phyloP scores from a whole-genome alignment of 139 green algal genomes.

The Monoraphidium neglectum region DNA sequence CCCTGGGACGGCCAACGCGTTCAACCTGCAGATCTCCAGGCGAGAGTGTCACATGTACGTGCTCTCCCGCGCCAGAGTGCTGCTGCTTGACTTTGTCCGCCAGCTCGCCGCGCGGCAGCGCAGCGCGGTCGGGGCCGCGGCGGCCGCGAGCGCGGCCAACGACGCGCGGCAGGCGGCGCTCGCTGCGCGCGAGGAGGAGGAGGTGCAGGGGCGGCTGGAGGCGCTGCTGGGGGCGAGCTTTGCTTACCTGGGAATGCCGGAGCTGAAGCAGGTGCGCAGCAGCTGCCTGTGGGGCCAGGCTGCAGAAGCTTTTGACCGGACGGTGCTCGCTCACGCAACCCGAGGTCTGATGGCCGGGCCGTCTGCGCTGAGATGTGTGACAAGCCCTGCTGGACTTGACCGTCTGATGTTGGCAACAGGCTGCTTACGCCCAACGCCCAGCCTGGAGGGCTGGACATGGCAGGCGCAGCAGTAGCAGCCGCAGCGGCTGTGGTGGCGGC shows the following conservation, averaged over 20 bases:
- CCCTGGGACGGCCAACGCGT: too few species aligned
- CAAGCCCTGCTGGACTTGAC: too few species aligned
- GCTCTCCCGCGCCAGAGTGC: slow-evolving; percentile 47
- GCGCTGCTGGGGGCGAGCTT: slow-evolving; percentile 55
- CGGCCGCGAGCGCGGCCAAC: not conserved
- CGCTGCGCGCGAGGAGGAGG: slow-evolving; percentile 18
- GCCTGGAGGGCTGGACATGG: too few species aligned
- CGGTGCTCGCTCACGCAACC: too few species aligned
- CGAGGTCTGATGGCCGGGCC: too few species aligned
- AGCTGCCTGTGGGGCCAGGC: too few species aligned
- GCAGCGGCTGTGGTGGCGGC: not conserved
- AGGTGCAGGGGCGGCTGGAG: slow-evolving; percentile 47
- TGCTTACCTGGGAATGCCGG: slow-evolving; percentile 63
- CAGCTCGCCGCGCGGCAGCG: slow-evolving; percentile 38
- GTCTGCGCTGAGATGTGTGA: too few species aligned
- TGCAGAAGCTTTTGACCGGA: too few species aligned
- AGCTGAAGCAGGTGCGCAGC: slow-evolving; percentile 56
- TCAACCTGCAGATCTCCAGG: too few species aligned
- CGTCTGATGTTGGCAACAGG: too few species aligned
- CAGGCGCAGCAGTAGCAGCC: slow-evolving; percentile 1
- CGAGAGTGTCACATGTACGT: slow-evolving; percentile 63
- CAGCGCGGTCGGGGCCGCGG: slow-evolving; percentile 28
- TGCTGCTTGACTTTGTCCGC: slow-evolving; percentile 52
- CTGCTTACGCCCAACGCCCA: too few species aligned
- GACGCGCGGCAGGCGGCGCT: slow-evolving; percentile 2